Conservation (phyloP, 1,284 basidiomycete genomes). For the Grifola frondosa region DNA sequence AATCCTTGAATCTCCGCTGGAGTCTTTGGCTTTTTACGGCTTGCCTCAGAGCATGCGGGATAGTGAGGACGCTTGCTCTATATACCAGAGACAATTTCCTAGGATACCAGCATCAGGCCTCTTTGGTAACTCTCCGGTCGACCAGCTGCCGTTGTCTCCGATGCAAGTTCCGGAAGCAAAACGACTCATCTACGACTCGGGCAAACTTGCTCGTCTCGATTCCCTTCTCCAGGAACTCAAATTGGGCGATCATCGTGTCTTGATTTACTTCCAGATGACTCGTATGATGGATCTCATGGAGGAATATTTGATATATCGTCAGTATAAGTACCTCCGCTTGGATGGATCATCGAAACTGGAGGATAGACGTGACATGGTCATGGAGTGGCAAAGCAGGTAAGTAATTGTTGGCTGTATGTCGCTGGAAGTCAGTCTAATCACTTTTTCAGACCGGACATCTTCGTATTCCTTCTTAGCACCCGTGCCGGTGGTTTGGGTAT, state of each 20-base stretch:
- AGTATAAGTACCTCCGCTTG: conserved; percentile 96
- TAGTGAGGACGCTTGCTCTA: conserved; percentile 52
- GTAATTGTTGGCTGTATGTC: conserved; percentile 23
- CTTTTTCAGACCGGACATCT: conserved; percentile 80
- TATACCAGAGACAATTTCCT: conserved; percentile 56
- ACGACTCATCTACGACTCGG: conserved; percentile 95
- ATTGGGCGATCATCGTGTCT: conserved; percentile 88
- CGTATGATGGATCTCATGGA: conserved; percentile 99
- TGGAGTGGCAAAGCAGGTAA: conserved; percentile 97
- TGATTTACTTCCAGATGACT: conserved; percentile 99
- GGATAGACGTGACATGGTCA: conserved; percentile 98
- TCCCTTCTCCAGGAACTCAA: conserved; percentile 90
- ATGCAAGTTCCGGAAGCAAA: conserved; percentile 97
- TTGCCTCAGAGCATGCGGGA: conserved; percentile 71
- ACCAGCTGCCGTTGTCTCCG: conserved; percentile 81
- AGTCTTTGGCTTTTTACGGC: conserved; percentile 85
- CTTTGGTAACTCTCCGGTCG: conserved; percentile 60
- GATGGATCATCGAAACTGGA: conserved; percentile 96
- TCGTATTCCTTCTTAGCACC: conserved; percentile 94
- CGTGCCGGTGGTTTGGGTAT: conserved; percentile 97
- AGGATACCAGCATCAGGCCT: conserved; percentile 71
- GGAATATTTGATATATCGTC: conserved; percentile 96
- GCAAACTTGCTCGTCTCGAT: conserved; percentile 93
- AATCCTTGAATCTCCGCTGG: conserved; percentile 63
- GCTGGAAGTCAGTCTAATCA: not conserved